Evolutionary conservation across 805 yeast genomes (phyloP).

Genomic region (Hagleromyces aurorensis): DNA sequence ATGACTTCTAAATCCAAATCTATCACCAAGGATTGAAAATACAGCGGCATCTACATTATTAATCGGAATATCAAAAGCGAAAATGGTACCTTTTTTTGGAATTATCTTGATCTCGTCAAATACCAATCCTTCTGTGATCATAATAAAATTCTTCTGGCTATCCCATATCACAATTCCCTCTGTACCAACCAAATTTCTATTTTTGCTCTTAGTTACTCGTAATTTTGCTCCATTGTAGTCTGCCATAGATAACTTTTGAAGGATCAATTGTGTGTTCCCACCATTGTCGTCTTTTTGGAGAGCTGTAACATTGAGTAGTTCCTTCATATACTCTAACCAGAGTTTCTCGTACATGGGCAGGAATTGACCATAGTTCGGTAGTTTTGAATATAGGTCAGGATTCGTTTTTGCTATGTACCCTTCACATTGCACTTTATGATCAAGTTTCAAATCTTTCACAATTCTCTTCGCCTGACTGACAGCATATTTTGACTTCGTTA

Average conservation of each 20-base stretch:
- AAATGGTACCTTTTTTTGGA: slow-evolving; percentile 60
- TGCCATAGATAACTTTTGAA: slow-evolving; percentile 64
- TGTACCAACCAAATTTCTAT: slow-evolving; percentile 49
- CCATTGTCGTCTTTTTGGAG: slow-evolving; percentile 14
- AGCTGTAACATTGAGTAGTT: slow-evolving; percentile 38
- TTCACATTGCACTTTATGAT: slow-evolving; percentile 15
- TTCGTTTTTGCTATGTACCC: slow-evolving; percentile 18
- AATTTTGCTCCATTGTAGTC: slow-evolving; percentile 76
- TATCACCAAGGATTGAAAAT: slow-evolving; percentile 68
- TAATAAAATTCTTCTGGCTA: slow-evolving; percentile 60
- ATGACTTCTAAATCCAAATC: slow-evolving; percentile 64
- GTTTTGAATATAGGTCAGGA: slow-evolving; percentile 12
- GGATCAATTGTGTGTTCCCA: slow-evolving; percentile 34
- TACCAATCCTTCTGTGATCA: slow-evolving; percentile 35
- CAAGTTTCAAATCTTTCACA: slow-evolving; percentile 13
- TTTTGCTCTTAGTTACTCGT: slow-evolving; percentile 49
- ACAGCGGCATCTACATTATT: slow-evolving; percentile 37
- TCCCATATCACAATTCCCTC: slow-evolving; percentile 82
- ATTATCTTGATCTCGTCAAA: slow-evolving; percentile 62
- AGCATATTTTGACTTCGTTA: slow-evolving; percentile 17
- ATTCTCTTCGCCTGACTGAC: slow-evolving; percentile 24
- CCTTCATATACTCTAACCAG: slow-evolving; percentile 66
- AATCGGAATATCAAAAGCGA: slow-evolving; percentile 42
- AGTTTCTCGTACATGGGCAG: slow-evolving; percentile 44
- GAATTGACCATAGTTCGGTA: slow-evolving; percentile 44